Evolutionary conservation across 441 rosid species (phyloP), one percentile per base, ranked within the genome.

Genomic region (Pelargonium australe): DNA sequence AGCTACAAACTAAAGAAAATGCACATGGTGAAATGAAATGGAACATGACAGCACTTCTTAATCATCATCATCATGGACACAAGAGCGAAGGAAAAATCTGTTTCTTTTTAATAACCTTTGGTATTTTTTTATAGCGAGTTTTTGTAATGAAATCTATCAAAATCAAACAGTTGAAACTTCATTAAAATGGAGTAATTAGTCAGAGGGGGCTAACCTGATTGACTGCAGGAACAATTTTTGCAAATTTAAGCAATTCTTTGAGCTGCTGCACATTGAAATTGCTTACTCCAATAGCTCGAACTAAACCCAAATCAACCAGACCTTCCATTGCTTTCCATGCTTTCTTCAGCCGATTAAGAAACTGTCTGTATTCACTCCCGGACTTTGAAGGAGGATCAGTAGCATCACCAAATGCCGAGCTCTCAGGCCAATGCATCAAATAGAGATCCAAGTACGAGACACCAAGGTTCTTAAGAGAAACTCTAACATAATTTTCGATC

Each of bases 251-350:
- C 78, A 85, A 74, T 72, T 83, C 85, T 74, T 85, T 83, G 78
- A 85, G 81, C 80, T 85, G 89, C 40, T 80, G 80, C 68, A 81
- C 78, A 67, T 73, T 78, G 70, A 85, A 85, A 77, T 85, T 83
- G 78, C 86, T 81, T 62, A 85, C 82, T 70, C 89, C 89, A 31
- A 85, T 83, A 66, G 89, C 86, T 70, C 84, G 79, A 51, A 85
- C 86, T 65, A 85, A 75, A 45, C 85, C 86, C 43, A 71, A 37
- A 17, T 85, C 89, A 20, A 81, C 80, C 44, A 85, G 73, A 14
- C 76, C 86, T 70, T 85, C 89, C 89, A 85, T 85, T 9, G 84
- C 85, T 70, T 85, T 83, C 89, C 89, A 85, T 13, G 85, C 83
- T 77, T 85, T 80, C 76, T 85, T 85, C 79, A 85, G 53, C 41